Conservation (phyloP, 345 rosid species). For the Cochlearia excelsa region DNA sequence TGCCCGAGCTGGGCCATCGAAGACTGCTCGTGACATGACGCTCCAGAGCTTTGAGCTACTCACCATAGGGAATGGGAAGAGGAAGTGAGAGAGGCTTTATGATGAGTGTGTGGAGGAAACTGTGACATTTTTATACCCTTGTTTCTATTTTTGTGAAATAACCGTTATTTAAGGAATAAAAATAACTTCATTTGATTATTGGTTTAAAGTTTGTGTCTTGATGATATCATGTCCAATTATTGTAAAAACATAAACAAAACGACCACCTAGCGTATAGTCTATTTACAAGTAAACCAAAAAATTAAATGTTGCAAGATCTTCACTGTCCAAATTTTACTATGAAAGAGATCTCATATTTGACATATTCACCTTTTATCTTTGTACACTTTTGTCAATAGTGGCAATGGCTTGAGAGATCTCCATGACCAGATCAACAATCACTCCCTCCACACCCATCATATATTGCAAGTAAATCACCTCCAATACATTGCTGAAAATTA, state of each 20-base stretch:
- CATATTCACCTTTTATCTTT: too few species aligned
- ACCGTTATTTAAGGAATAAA: slow-evolving; percentile 1
- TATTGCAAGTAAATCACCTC: slow-evolving; percentile 60
- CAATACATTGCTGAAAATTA: slow-evolving; percentile 46
- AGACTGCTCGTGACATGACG: slow-evolving; percentile 61
- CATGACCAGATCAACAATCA: slow-evolving; percentile 52
- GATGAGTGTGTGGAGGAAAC: slow-evolving; percentile 9
- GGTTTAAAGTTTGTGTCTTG: too few species aligned
- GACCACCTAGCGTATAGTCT: too few species aligned
- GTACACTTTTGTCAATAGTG: slow-evolving; percentile 10
- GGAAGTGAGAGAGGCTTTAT: slow-evolving; percentile 33
- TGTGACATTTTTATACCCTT: slow-evolving; percentile 20
- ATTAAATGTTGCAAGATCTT: too few species aligned
- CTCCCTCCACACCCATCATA: slow-evolving; percentile 66
- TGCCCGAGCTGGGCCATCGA: slow-evolving; percentile 46
- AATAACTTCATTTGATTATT: background rate
- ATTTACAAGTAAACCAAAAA: too few species aligned
- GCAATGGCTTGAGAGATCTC: slow-evolving; percentile 54
- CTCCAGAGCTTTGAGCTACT: slow-evolving; percentile 78
- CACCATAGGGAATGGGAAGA: slow-evolving; percentile 55
- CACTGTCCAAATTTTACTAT: too few species aligned
- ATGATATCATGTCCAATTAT: too few species aligned
- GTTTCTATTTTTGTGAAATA: slow-evolving; percentile 11
- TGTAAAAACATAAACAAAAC: too few species aligned
- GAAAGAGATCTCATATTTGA: too few species aligned